Percentiles rank a stretch among this genome's conserved stretches.
Conservation (phyloP, 1,284 basidiomycete species). For the Cerrena zonata region DNA sequence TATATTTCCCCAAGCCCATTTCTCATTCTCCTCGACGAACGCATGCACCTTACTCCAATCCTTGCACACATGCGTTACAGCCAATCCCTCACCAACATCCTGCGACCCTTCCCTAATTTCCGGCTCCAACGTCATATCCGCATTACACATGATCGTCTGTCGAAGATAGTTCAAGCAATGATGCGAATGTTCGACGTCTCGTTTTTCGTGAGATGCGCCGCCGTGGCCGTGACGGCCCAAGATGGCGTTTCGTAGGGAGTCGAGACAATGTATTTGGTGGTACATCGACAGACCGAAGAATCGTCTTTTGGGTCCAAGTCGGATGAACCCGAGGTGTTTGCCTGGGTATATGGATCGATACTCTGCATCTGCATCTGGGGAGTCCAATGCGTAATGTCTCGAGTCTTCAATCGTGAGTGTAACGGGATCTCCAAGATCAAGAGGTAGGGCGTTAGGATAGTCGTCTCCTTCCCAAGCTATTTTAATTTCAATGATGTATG, state of each 20-base stretch:
- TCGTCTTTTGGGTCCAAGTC: constrained; percentile 26
- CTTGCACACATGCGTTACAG: constrained; percentile 26
- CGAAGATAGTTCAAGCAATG: constrained; percentile 31
- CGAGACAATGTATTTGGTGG: constrained; percentile 37
- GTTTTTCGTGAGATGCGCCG: background rate
- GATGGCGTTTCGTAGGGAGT: constrained; percentile 26
- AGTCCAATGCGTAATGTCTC: constrained; percentile 20
- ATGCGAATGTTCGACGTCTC: constrained; percentile 11
- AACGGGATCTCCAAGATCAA: constrained; percentile 16
- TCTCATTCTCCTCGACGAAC: constrained; percentile 10
- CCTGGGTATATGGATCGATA: constrained; percentile 25
- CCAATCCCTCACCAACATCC: constrained; percentile 22
- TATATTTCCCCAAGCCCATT: constrained; percentile 4
- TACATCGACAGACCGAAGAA: constrained; percentile 31
- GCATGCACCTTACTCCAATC: constrained; percentile 29
- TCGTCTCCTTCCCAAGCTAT: constrained; percentile 18
- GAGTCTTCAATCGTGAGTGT: constrained; percentile 20
- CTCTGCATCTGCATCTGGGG: constrained; percentile 20
- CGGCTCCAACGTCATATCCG: constrained; percentile 33
- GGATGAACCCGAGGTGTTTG: constrained; percentile 24
- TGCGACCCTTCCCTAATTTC: constrained; percentile 18
- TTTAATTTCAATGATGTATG: background rate
- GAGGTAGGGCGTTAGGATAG: constrained; percentile 14
- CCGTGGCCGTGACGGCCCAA: background rate
- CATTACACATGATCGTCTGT: constrained; percentile 32